phyloP scores from a whole-genome alignment of 2,329 filamentous ascomycete genomes.

The Stagonosporopsis rhizophila region DNA sequence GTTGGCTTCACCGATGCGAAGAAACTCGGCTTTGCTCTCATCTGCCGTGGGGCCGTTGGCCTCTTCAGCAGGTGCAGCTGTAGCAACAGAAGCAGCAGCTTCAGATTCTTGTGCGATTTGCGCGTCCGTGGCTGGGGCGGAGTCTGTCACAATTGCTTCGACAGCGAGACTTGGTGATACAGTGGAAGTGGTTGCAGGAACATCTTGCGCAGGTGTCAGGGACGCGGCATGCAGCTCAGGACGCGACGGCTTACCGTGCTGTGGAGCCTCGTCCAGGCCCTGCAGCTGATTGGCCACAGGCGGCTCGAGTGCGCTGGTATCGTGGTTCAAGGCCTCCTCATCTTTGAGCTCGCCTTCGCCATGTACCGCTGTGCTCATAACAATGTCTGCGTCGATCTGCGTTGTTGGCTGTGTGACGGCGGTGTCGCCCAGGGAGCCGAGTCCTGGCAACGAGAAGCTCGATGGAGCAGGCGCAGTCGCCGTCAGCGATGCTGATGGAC shows the following conservation, averaged over 20 bases:
- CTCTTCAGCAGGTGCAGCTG: conserved; percentile 17
- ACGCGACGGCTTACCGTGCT: conserved; percentile 38
- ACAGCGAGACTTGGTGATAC: conserved; percentile 24
- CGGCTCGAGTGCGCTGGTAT: conserved; percentile 29
- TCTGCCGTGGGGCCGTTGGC: conserved; percentile 23
- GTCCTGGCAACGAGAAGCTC: conserved; percentile 44
- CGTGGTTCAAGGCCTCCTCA: conserved; percentile 39
- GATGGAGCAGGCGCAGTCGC: conserved; percentile 35
- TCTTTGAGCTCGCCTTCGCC: conserved; percentile 48
- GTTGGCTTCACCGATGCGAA: conserved; percentile 54
- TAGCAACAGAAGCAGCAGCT: conserved; percentile 14
- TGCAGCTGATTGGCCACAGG: conserved; percentile 32
- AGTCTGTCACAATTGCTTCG: conserved; percentile 27
- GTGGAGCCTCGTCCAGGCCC: conserved; percentile 31
- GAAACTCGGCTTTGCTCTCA: conserved; percentile 51
- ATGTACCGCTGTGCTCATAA: conserved; percentile 27
- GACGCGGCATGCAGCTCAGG: conserved; percentile 28
- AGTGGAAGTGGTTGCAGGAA: conserved; percentile 21
- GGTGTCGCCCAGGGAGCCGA: conserved; percentile 40
- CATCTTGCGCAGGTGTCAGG: conserved; percentile 35
- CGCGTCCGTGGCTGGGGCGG: conserved; percentile 22
- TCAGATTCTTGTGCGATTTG: conserved; percentile 19
- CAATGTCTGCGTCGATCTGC: conserved; percentile 24
- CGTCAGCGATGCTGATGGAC: conserved; percentile 26
- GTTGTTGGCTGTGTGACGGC: conserved; percentile 28